Percentiles rank a stretch among this genome's conserved stretches.
Evolutionary conservation across 306 rosid species (phyloP).

Genomic region (Medicago truncatula): DNA sequence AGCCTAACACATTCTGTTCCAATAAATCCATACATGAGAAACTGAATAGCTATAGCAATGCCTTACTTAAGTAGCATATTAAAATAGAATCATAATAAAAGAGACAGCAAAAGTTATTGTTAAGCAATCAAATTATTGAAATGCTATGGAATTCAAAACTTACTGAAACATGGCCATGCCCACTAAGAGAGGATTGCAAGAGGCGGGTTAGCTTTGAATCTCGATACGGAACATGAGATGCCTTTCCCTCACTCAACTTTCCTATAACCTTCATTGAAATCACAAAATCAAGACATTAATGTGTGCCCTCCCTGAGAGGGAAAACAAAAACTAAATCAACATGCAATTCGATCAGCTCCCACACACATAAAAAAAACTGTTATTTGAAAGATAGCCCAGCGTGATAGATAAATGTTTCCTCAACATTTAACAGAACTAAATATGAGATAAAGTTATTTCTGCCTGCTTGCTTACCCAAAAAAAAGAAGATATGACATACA

Average conservation of each 20-base stretch:
- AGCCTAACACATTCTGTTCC: not conserved
- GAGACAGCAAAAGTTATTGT: slow-evolving; percentile 10
- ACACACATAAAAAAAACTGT: slow-evolving; percentile 8
- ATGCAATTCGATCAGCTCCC: not conserved
- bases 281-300: slow-evolving; percentile 44
- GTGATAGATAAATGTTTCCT: slow-evolving; percentile 1
- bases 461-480: slow-evolving; percentile 20
- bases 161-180: slow-evolving; percentile 98
- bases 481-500: not conserved
- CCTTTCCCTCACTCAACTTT: slow-evolving; percentile 97
- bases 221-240: slow-evolving; percentile 98
- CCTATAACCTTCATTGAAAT: slow-evolving; percentile 91
- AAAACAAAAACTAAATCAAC: not conserved
- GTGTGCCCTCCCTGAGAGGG: not conserved
- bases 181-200: slow-evolving; percentile 90
- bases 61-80: slow-evolving; percentile 12
- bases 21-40: slow-evolving; percentile 15
- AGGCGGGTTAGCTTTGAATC: slow-evolving; percentile 99
- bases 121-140: slow-evolving; percentile 31
- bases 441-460: slow-evolving; percentile 12
- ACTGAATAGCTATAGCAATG: slow-evolving; percentile 9
- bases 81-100: slow-evolving; percentile 22
- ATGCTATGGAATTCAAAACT: slow-evolving; percentile 53
- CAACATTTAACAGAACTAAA: slow-evolving; percentile 31
- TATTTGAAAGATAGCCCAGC: not conserved